A percentile compares a stretch with the other conserved stretches of the same genome.
Conservation (phyloP, 805 yeast genomes). For the Saccharomyces eubayanus region DNA sequence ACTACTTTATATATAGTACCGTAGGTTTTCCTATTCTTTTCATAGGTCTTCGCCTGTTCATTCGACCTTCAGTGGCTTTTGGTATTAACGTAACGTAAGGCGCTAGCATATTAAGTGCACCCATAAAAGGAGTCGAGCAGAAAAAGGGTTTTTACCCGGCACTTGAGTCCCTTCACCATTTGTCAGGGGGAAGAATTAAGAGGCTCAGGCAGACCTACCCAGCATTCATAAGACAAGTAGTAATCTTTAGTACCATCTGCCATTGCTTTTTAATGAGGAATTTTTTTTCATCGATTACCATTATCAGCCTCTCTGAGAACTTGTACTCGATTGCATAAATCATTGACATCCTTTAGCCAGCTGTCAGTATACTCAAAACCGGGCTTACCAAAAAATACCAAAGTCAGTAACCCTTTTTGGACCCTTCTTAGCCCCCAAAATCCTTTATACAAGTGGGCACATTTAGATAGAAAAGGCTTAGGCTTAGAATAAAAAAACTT, state of each 20-base stretch:
- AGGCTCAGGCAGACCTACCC: neutral
- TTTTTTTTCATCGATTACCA: neutral
- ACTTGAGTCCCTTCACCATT: neutral
- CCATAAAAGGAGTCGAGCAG: neutral
- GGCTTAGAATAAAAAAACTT: neutral
- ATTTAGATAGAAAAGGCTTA: neutral
- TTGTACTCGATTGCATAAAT: neutral
- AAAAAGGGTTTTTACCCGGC: neutral
- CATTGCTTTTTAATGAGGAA: neutral
- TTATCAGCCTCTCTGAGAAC: neutral
- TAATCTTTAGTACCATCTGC: neutral
- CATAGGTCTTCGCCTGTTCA: neutral
- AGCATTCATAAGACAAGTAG: neutral
- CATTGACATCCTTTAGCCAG: neutral
- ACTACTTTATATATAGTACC: neutral
- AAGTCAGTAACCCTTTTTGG: neutral
- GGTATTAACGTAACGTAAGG: neutral
- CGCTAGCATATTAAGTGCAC: neutral
- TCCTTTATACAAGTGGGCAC: neutral
- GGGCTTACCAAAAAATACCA: neutral
- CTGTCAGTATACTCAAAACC: neutral
- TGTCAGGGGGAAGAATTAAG: neutral
- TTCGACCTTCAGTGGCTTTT: neutral
- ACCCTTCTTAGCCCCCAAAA: neutral
- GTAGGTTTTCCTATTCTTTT: neutral